Conservation (phyloP, 352 stramenopile genomes). For the Phytophthora brassicae region DNA sequence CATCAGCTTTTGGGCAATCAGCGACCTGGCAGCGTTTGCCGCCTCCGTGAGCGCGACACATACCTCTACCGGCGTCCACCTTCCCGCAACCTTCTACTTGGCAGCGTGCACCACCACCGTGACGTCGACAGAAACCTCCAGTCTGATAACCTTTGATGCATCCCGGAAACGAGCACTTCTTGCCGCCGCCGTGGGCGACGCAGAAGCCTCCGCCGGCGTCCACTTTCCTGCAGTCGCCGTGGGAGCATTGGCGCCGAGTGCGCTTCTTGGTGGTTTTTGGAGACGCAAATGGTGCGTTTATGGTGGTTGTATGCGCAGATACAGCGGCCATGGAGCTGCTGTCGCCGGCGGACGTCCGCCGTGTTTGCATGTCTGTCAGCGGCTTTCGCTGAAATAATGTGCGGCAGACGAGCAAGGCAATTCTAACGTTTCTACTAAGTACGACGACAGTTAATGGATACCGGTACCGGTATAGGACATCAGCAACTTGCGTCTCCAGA, state of each 20-base stretch:
- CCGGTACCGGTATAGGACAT: neutral
- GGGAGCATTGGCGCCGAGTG: constrained; percentile 56
- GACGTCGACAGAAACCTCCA: constrained; percentile 70
- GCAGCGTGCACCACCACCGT: constrained; percentile 77
- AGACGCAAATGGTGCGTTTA: neutral
- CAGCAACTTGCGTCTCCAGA: no score
- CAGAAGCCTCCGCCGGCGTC: constrained; percentile 81
- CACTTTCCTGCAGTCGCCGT: constrained; percentile 61
- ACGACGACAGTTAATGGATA: constrained; percentile 16
- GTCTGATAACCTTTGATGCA: constrained; percentile 82
- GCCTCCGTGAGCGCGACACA: constrained; percentile 76
- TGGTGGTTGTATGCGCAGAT: constrained; percentile 4
- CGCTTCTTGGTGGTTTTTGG: constrained; percentile 26
- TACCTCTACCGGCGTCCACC: constrained; percentile 70
- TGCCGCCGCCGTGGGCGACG: constrained; percentile 82
- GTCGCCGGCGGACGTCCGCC: constrained; percentile 2
- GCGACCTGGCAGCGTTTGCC: constrained; percentile 65
- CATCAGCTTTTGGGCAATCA: constrained; percentile 70
- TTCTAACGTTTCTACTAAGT: constrained; percentile 24
- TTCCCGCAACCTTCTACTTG: constrained; percentile 74
- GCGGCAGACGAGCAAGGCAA: constrained; percentile 8
- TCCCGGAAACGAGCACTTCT: constrained; percentile 71
- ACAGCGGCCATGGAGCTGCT: constrained; percentile 3
- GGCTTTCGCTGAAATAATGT: constrained; percentile 16
- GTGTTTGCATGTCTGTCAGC: constrained; percentile 23